Evolutionary conservation across 805 yeast genomes (phyloP), one percentile per base, ranked within the genome.

Genomic region (Teunomyces tritomae): DNA sequence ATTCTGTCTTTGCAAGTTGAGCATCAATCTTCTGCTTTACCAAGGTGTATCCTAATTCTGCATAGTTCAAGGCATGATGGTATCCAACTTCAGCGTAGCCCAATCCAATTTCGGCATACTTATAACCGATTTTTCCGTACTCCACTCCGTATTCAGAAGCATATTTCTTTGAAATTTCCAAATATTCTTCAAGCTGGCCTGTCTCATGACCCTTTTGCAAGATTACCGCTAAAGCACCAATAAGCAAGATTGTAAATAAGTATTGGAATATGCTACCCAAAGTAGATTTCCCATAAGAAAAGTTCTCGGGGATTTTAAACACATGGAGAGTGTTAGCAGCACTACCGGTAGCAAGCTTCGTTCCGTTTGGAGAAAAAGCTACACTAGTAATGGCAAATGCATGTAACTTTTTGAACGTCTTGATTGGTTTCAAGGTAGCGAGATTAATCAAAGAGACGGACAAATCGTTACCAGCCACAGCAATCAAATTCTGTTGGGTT

Each of bases 291-390:
- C 79, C 70, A 3, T 60, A 59, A 0, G 77, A 67, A 50, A 73
- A 73, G 17, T 74, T 75, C 20, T 64, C 67, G 3, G 94, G 91
- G 16, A 89, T 63, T 48, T 71, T 73, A 48, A 84, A 67, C 7
- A 89, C 81, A 55, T 77, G 81, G 27, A 89, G 78, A 1, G 89
- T 76, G 51, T 85, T 84, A 2, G 94, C 87, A 1, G 91, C 95
- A 29, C 92, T 84, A 0, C 82, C 84, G 17, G 89, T 78, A 2
- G 89, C 92, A 43, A 89, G 66, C 47, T 74, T 75, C 44, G 78
- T 67, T 6, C 91, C 89, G 59, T 81, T 75, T 10, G 87, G 84
- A 4, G 89, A 83, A 50, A 89, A 83, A 2, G 80, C 70, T 8
- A 88, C 80, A 39, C 79, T 76, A 0, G 97, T 89, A 45, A 89